phyloP scores from a whole-genome alignment of 2,329 filamentous ascomycete species.

The Sordariomycetes sp. region DNA sequence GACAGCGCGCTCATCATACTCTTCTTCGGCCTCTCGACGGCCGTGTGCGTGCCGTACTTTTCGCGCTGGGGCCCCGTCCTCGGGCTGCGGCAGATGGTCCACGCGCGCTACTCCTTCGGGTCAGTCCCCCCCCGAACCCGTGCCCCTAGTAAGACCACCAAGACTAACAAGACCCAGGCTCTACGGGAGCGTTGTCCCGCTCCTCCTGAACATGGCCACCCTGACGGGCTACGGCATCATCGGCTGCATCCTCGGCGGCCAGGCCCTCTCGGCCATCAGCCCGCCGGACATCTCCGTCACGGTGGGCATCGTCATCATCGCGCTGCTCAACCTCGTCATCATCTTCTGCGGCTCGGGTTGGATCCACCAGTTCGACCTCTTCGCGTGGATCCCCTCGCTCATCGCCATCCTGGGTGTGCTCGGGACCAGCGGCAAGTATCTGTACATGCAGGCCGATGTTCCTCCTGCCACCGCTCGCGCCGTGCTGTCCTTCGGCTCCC shows the following conservation, averaged over 20 bases:
- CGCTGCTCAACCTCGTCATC: conserved; percentile 29
- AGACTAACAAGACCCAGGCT: conserved; percentile 3
- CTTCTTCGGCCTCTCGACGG: conserved; percentile 32
- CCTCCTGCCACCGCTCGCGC: conserved; percentile 9
- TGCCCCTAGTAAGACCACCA: background rate
- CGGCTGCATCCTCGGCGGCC: conserved; percentile 33
- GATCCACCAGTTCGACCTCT: conserved; percentile 33
- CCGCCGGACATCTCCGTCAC: conserved; percentile 24
- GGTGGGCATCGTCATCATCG: conserved; percentile 37
- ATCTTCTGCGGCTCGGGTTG: conserved; percentile 35
- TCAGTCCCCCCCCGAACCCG: conserved; percentile 8
- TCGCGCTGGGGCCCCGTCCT: conserved; percentile 30
- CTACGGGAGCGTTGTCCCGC: conserved; percentile 11
- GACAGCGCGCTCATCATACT: conserved; percentile 31
- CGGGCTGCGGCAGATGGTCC: conserved; percentile 35
- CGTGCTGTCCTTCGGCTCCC: conserved; percentile 22
- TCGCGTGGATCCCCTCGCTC: conserved; percentile 32
- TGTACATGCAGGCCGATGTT: conserved; percentile 22
- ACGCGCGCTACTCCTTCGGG: conserved; percentile 25
- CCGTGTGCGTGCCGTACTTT: conserved; percentile 25
- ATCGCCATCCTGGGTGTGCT: conserved; percentile 27
- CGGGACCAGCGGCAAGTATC: conserved; percentile 24
- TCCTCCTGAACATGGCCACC: conserved; percentile 32
- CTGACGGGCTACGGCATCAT: conserved; percentile 37
- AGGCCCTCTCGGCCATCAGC: conserved; percentile 26